Conservation (phyloP, 2,329 filamentous ascomycete species). For the Colletotrichum spinosum region DNA sequence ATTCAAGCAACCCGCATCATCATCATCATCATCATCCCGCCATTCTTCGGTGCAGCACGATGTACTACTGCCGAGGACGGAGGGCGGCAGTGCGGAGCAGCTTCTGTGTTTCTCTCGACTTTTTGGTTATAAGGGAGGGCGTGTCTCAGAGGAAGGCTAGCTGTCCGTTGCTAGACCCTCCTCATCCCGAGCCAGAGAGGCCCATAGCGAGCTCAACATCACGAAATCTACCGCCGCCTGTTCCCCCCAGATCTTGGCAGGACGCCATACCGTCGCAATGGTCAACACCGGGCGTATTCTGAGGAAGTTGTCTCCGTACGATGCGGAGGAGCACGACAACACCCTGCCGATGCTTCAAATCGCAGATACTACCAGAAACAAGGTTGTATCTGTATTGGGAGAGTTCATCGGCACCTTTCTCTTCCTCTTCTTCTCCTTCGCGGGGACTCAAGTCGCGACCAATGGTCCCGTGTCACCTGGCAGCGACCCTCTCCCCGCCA, state of each 20-base stretch:
- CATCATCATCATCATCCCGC: neutral
- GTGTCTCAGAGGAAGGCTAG: neutral
- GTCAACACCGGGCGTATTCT: neutral
- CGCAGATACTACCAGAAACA: slow-evolving; percentile 43
- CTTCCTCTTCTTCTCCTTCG: slow-evolving; percentile 60
- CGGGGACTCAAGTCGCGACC: slow-evolving; percentile 52
- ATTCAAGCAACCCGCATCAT: neutral
- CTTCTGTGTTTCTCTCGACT: neutral
- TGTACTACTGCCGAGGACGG: neutral
- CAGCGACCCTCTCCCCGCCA: slow-evolving; percentile 44
- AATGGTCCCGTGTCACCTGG: slow-evolving; percentile 4
- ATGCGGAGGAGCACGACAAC: slow-evolving; percentile 1
- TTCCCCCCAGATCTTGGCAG: neutral
- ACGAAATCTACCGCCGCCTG: neutral
- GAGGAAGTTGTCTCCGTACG: neutral
- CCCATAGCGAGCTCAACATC: neutral
- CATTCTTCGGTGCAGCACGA: neutral
- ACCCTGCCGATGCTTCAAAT: slow-evolving; percentile 30
- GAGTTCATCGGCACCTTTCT: slow-evolving; percentile 67
- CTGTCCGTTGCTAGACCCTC: neutral
- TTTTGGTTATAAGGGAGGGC: neutral
- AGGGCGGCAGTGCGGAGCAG: too few species aligned
- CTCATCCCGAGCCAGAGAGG: neutral
- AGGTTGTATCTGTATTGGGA: slow-evolving; percentile 56
- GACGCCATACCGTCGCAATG: neutral